These are phyloP conservation scores for Euphorbia celastroides DNA, from an alignment of 441 rosid species.

Conservation along the genomic window DNA sequence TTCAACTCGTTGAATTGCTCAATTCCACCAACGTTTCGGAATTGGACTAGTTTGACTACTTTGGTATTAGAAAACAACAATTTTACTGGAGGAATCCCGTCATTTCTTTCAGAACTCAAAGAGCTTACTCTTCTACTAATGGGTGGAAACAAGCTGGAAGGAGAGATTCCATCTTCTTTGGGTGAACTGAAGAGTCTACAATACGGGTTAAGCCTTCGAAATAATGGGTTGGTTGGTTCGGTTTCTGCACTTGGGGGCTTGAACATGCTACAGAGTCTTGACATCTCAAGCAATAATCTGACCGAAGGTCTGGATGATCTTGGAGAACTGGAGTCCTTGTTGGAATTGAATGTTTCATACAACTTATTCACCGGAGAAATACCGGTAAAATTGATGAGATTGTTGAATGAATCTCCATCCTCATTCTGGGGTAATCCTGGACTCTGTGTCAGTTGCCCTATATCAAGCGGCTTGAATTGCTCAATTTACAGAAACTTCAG, in stretches of 20 bases:
- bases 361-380: constrained; percentile 62
- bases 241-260: constrained; percentile 49
- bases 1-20: constrained; percentile 59
- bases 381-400: constrained; percentile 37
- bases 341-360: constrained; percentile 47
- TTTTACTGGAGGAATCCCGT: constrained; percentile 62
- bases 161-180: constrained; percentile 58
- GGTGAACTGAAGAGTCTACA: constrained; percentile 40
- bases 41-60: constrained; percentile 45
- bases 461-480: constrained; percentile 23
- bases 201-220: constrained; percentile 56
- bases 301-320: constrained; percentile 51
- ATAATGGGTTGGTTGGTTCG: constrained; percentile 46
- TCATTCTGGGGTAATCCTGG: constrained; percentile 52
- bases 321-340: constrained; percentile 31
- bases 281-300: constrained; percentile 64
- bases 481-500: constrained; percentile 24
- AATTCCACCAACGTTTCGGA: constrained; percentile 35
- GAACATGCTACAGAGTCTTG: constrained; percentile 38
- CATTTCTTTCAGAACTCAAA: constrained; percentile 41
- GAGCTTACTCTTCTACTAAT: constrained; percentile 44
- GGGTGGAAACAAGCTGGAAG: constrained; percentile 60
- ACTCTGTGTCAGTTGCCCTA: constrained; percentile 48
- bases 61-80: constrained; percentile 52
- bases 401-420: constrained; percentile 34